Conservation (phyloP, 441 rosid genomes). For the Syzygium syzygioides region DNA sequence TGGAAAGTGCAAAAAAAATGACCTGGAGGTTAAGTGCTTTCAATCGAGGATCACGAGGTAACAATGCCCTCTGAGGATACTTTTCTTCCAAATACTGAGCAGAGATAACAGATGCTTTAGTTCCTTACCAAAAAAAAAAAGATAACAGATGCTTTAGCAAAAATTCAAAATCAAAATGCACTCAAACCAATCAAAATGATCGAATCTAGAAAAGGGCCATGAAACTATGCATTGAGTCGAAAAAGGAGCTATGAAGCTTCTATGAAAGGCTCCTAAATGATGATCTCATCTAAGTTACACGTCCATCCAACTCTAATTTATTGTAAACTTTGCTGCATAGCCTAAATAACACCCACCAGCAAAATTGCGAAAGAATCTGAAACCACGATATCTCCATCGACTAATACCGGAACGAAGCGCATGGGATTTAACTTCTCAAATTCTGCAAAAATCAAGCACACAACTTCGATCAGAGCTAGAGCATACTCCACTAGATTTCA, state of each 20-base stretch:
- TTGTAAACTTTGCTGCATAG: background rate
- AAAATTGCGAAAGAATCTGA: conserved; percentile 54
- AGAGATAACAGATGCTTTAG: background rate
- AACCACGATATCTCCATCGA: conserved; percentile 42
- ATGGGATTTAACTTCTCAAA: conserved; percentile 45
- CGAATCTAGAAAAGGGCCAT: background rate
- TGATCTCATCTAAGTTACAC: background rate
- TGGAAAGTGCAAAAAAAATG: background rate
- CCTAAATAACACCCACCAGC: conserved; percentile 19
- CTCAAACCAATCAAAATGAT: background rate
- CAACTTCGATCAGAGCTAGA: background rate
- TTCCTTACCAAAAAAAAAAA: background rate
- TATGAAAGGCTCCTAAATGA: background rate
- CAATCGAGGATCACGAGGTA: conserved; percentile 34
- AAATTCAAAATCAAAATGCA: background rate
- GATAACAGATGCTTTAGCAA: background rate
- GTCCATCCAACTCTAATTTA: background rate
- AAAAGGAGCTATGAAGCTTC: background rate
- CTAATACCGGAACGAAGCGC: conserved; percentile 39
- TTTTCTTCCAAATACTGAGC: conserved; percentile 52
- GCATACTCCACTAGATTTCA: background rate
- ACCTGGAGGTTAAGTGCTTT: conserved; percentile 53
- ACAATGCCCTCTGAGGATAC: conserved; percentile 43
- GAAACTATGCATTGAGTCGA: background rate
- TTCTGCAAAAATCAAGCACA: conserved; percentile 25